A percentile compares a stretch with the other conserved stretches of the same genome.
phyloP scores from a whole-genome alignment of 148 eudicot genomes.

The Rhododendron griersonianum region DNA sequence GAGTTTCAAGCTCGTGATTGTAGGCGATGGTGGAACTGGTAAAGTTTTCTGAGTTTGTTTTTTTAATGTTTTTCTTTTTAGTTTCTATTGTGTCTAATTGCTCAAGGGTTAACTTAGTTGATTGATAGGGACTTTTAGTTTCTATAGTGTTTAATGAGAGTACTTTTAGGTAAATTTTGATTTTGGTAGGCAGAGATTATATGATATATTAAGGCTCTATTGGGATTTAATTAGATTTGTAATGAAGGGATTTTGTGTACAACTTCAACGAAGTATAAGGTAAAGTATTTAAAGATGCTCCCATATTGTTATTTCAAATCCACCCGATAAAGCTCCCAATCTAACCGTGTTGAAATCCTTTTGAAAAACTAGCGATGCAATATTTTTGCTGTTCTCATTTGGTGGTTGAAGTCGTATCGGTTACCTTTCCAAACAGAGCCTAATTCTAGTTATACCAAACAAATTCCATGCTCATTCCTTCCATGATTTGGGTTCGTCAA shows the following conservation, averaged over 20 bases:
- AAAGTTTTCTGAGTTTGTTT: neutral
- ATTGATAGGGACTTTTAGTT: neutral
- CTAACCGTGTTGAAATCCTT: neutral
- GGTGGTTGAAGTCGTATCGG: neutral
- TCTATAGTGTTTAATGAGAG: neutral
- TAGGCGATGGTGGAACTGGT: constrained; percentile 4
- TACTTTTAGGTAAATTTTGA: neutral
- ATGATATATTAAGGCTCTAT: neutral
- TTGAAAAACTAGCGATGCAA: neutral
- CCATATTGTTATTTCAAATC: neutral
- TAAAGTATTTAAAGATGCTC: neutral
- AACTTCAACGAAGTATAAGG: neutral
- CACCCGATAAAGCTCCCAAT: neutral
- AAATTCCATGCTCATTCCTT: neutral
- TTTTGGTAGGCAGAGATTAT: neutral
- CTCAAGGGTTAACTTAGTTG: neutral
- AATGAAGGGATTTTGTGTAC: neutral
- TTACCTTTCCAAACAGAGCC: neutral
- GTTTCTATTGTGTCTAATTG: neutral
- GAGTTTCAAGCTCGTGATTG: neutral
- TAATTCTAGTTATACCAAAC: neutral
- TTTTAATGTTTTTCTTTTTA: neutral
- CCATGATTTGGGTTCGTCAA: neutral
- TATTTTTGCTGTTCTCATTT: neutral
- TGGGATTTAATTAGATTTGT: neutral